Evolutionary conservation across 2,329 filamentous ascomycete species (phyloP), one percentile per base, ranked within the genome.

Genomic region (Setomelanomma holmii): DNA sequence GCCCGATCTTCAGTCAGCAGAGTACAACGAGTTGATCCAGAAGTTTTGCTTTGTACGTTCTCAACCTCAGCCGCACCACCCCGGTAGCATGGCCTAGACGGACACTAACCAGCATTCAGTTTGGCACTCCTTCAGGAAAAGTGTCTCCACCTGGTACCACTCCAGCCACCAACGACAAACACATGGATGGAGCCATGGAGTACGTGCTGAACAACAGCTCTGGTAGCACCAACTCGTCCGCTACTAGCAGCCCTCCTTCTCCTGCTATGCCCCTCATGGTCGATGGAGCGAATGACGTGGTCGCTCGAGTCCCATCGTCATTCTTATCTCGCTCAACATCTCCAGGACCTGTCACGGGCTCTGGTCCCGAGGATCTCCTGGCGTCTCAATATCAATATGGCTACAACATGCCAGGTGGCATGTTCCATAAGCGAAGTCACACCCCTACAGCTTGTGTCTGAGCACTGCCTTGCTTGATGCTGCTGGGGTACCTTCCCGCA

Each of bases 1-100:
- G 69, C 87, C 87, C 39, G 82, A 85, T 68, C 88, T 96, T 61
- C 86, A 93, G 55, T 96, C 92, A 60, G 87, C 91, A 55, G 93
- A 93, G 54, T 98, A 99, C 75, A 91, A 96, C 78, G 95, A 99
- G 78, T 85, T 99, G 61, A 89, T 99, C 76, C 93, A 96, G 82
- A 97, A 96, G 82, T 99, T 96, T 83, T 99, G 95, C 84, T 99
- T 98, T 86, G 93, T 97, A 93, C 87, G 93, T 96, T 84, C 84
- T 68, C 66, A 68, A 71, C 71, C 62, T 71, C 66, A 68, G 65
- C 72, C 62, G 71, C 66, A 68, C 64, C 72, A 64, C 62, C 59
- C 65, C 58, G 58, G 57, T 59, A 69, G 66, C 63, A 63, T 61
- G 63, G 68, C 64, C 64, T 71, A 66, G 64, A 63, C 67, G 69